These are phyloP conservation scores for Ashbya aceris DNA, from an alignment of 1,139 yeast species.

Conservation along the genomic window DNA sequence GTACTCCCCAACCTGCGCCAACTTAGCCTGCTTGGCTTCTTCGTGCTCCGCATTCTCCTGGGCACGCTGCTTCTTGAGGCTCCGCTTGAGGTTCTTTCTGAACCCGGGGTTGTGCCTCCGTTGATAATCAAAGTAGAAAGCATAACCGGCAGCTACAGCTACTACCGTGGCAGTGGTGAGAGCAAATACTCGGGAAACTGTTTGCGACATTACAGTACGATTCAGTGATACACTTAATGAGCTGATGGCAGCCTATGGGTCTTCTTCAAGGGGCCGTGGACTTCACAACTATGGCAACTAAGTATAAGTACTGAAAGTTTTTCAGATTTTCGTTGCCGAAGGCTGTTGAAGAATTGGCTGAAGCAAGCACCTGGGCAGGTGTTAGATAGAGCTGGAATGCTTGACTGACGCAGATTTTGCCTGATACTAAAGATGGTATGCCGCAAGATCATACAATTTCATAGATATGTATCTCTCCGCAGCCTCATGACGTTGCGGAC, in stretches of 20 bases:
- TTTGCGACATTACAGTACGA: conserved; percentile 1
- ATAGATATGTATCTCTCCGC: too few relatives aligned
- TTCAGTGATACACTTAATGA: neutral
- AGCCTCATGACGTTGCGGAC: too few relatives aligned
- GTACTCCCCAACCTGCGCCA: conserved; percentile 51
- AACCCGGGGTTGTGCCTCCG: conserved; percentile 78
- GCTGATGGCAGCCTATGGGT: neutral
- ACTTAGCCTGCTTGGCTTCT: conserved; percentile 50
- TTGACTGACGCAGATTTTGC: too few relatives aligned
- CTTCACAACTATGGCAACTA: too few relatives aligned
- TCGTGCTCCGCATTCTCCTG: conserved; percentile 48
- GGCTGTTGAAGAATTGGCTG: too few relatives aligned
- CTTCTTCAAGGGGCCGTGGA: too few relatives aligned
- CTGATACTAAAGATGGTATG: too few relatives aligned
- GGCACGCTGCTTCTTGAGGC: conserved; percentile 50
- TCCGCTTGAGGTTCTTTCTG: conserved; percentile 64
- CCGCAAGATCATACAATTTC: too few relatives aligned
- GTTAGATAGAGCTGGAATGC: too few relatives aligned
- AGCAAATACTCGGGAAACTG: conserved; percentile 19
- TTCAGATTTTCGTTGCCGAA: too few relatives aligned
- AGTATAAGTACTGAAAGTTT: too few relatives aligned
- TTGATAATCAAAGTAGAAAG: conserved; percentile 81
- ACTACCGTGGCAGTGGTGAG: conserved; percentile 47
- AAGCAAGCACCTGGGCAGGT: too few relatives aligned
- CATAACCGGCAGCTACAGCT: conserved; percentile 58